Evolutionary conservation across 768 basidiomycete species (phyloP), one percentile per base, ranked within the genome.

Genomic region (Austroboletus eburneus): DNA sequence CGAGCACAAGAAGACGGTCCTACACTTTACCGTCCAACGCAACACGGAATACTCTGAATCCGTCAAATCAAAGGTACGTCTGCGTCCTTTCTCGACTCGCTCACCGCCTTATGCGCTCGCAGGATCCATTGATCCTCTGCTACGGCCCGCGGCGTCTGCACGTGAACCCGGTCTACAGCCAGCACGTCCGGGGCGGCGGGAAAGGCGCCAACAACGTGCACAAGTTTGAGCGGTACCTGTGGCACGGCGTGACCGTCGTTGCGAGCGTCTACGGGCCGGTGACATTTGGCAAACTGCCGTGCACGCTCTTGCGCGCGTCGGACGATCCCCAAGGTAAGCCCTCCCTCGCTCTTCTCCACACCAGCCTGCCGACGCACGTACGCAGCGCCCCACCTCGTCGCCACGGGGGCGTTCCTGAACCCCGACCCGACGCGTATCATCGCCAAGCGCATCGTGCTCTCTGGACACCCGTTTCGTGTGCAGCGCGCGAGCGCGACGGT

Each of bases 401-500:
- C 91, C 14, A 89, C 78, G 74, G 95, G 95, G 33, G 80, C 81
- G 24, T 90, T 95, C 72, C 67, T 93, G 52, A 83, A 83, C 58
- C 81, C 93, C 3, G 93, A 97, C 66, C 90, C 95, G 29, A 92
- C 90, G 1, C 82, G 95, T 20, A 77, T 97, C 62, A 78, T 93
- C 49, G 84, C 91, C 37, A 99, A 99, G 67, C 84, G 95, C n/a
- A 80, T 95, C 66, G 78, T 97, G 52, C 75, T 99, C 36, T 93
- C 95, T 3, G 95, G 95, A 0, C 93, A 96, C 68, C 95, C 95
- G 1, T 89, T 92, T 80, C 94, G 93, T 61, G 84, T 97, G 2
- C 94, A 98, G 76, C 91, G 92, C 64, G 93, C 91, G 73, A 91
- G 91, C 5, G 95, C 94, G 3, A 98, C 95, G 6, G 84, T 99